phyloP scores from a whole-genome alignment of 176 grass and related monocot species.

The Cenchrus purpureus region DNA sequence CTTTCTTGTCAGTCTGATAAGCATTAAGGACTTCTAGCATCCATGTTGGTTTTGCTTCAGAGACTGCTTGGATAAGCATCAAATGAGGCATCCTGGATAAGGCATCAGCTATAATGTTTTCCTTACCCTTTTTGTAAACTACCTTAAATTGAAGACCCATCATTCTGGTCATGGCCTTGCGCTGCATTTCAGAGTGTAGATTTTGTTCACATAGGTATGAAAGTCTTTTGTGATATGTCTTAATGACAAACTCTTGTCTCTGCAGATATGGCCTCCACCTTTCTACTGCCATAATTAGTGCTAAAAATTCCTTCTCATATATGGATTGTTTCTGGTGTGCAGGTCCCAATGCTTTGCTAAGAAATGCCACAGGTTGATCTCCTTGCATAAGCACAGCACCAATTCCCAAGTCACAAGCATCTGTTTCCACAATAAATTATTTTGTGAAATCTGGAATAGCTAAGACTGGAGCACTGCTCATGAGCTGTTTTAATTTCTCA shows the following conservation, averaged over 20 bases:
- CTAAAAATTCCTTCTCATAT: neutral
- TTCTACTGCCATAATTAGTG: neutral
- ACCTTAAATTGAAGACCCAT: neutral
- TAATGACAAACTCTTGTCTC: neutral
- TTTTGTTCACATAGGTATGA: neutral
- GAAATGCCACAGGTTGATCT: no score
- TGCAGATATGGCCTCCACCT: neutral
- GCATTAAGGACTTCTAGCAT: no score
- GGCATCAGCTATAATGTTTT: neutral
- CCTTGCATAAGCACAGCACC: neutral
- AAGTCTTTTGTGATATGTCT: neutral
- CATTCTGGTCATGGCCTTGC: neutral
- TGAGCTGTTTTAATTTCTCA: no score
- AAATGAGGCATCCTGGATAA: neutral
- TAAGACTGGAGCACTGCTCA: no score
- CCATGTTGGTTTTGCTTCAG: no score
- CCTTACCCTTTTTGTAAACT: neutral
- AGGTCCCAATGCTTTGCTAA: neutral
- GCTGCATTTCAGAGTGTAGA: neutral
- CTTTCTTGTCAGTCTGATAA: no score
- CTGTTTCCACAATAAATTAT: neutral
- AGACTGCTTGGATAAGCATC: no score
- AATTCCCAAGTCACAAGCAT: neutral
- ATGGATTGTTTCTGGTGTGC: accelerated
- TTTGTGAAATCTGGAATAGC: neutral